Base-by-base conservation (phyloP, 805 yeast species). In the Candida nitratophila region DNA sequence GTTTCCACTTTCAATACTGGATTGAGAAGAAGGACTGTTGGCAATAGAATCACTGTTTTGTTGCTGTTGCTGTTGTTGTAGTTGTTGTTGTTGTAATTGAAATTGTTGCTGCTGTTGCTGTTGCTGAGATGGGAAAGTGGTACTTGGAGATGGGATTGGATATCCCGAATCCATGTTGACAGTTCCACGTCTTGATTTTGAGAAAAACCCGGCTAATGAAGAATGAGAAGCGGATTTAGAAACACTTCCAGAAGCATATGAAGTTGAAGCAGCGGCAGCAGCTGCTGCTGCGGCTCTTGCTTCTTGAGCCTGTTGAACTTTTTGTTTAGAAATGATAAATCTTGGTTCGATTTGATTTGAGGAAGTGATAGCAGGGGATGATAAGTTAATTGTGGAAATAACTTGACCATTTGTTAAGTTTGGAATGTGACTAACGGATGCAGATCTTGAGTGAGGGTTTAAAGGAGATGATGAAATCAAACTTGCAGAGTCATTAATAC, bases 301-400 rank as follows among this genome's bases (percentile, higher is more conserved):
- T 27, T 74, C 76, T 51, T 73, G 78, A 17, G 70, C 75, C 50
- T 68, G 79, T 38, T 73, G 81, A 21, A 81, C 78, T 43, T 85
- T 76, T 48, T 83, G 93, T 54, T 86, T 79, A 11, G 95, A 85
- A 34, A 89, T 83, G 41, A 89, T 79, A 57, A 89, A 88, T 37
- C 96, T 72, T 15, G 95, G 85, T 57, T 88, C 96, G n/a, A 89
- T 80, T 29, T 79, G 73, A 15, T 72, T 68, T 17, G 77, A 64
- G 35, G 68, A 57, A 6, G 77, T 61, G 6, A 84, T 84, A 42
- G 73, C 76, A 3, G 93, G 93, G 0, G 90, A 83, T 43, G 79
- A 80, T 44, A 85, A 78, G 47, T 80, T 78, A 45, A 79, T 82
- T 12, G 87, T 80, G 21, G 70, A 68, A 44, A 77, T 77, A 8